A percentile compares a stretch with the other conserved stretches of the same genome.
phyloP scores from a whole-genome alignment of 2,329 filamentous ascomycete genomes.

The Endocalyx cinctus region DNA sequence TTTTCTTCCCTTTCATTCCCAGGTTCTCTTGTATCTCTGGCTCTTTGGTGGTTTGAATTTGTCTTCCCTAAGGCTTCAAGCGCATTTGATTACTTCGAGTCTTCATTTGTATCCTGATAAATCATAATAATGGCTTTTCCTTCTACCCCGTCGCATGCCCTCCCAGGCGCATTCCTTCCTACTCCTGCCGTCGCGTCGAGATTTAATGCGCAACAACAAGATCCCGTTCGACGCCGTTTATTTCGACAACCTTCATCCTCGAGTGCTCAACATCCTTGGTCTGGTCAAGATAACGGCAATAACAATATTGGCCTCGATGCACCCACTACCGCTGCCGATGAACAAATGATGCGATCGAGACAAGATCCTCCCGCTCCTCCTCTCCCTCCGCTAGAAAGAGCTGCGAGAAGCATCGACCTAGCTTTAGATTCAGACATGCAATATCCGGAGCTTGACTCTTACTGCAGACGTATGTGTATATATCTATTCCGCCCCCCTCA shows the following conservation, averaged over 20 bases:
- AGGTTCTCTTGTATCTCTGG: too few relatives aligned
- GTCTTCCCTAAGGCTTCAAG: too few relatives aligned
- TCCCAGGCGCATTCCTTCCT: conserved; percentile 72
- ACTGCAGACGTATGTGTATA: conserved; percentile 79
- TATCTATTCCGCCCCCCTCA: too few relatives aligned
- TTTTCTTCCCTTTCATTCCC: too few relatives aligned
- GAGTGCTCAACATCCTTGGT: too few relatives aligned
- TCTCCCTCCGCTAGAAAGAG: conserved; percentile 62
- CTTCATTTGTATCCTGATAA: too few relatives aligned
- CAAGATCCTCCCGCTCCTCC: conserved; percentile 31
- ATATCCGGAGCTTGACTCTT: conserved; percentile 86
- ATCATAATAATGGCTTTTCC: conserved; percentile 53
- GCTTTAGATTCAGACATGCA: conserved; percentile 70
- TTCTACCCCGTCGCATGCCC: conserved; percentile 61
- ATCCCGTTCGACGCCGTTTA: conserved; percentile 48
- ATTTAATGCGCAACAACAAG: conserved; percentile 35
- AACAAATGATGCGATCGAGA: conserved; percentile 20
- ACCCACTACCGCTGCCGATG: conserved; percentile 11
- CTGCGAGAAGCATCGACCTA: conserved; percentile 77
- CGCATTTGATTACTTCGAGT: too few relatives aligned
- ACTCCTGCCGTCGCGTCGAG: conserved; percentile 61
- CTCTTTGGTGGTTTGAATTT: too few relatives aligned
- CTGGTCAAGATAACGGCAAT: background rate
- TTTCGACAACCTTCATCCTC: conserved; percentile 33
- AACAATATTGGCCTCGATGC: conserved; percentile 11